Percentiles rank a stretch among this genome's conserved stretches.
Evolutionary conservation across 2,329 filamentous ascomycete species (phyloP).

Genomic region (Fusarium tricinctum): DNA sequence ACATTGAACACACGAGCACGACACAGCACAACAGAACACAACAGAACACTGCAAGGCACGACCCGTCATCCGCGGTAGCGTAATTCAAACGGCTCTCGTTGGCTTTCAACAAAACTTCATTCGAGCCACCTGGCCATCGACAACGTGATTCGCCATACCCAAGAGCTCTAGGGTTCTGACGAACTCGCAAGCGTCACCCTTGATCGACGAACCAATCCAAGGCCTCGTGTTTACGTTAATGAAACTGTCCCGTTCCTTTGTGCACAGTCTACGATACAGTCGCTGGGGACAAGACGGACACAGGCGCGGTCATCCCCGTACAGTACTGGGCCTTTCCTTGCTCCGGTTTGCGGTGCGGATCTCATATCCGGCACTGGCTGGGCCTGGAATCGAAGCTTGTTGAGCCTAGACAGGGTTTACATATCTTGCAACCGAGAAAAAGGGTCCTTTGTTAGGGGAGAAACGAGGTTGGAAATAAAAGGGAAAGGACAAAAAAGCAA

Average conservation of each 20-base stretch:
- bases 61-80: slow-evolving; percentile 43
- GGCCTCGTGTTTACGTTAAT: slow-evolving; percentile 49
- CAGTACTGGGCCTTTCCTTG: slow-evolving; percentile 34
- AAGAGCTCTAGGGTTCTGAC: slow-evolving; percentile 32
- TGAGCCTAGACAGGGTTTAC: slow-evolving; percentile 28
- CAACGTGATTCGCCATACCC: slow-evolving; percentile 43
- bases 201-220: slow-evolving; percentile 48
- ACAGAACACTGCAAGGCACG: slow-evolving; percentile 48
- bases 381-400: slow-evolving; percentile 37
- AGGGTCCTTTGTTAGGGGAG: slow-evolving; percentile 25
- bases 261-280: slow-evolving; percentile 17
- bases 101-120: slow-evolving; percentile 22
- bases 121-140: slow-evolving; percentile 32
- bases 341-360: slow-evolving; percentile 41
- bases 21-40: slow-evolving; percentile 32
- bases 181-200: slow-evolving; percentile 36
- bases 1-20: slow-evolving; percentile 29
- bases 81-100: slow-evolving; percentile 23
- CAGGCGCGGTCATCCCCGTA: slow-evolving; percentile 44
- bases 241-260: slow-evolving; percentile 37
- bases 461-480: not conserved
- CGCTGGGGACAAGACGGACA: slow-evolving; percentile 43
- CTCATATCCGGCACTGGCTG: slow-evolving; percentile 45
- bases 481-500: slow-evolving; percentile 1
- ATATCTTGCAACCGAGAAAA: slow-evolving; percentile 21